Evolutionary conservation across 2,329 filamentous ascomycete genomes (phyloP), one percentile per base, ranked within the genome.

Genomic region (Stemphylium beticola): DNA sequence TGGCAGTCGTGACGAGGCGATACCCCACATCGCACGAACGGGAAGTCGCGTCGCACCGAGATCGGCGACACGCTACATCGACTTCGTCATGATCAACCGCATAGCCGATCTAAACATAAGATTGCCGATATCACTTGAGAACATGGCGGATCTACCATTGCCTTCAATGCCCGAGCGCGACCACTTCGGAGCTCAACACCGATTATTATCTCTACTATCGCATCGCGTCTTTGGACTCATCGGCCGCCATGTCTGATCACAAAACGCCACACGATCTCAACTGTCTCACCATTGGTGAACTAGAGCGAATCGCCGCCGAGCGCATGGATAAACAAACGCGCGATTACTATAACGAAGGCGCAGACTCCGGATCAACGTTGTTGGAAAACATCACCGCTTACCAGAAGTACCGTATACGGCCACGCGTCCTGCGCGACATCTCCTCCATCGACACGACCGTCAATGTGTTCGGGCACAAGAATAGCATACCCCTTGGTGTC

Each of bases 401-500:
- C 44, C 56, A 67, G 22, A 70, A 69, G 31, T 72, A 72, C 53
- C 66, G 68, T 15, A 71, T 72, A 29, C 62, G 67, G 8, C 67
- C 68, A 8, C 67, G 67, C 10, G 72, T 81, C 22, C 67, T 81
- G 1, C 72, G 76, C 32, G 74, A 77, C 36, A 73, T 80, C 20
- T 68, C 66, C 0, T 57, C 55, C 1, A 70, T 79, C 20, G 69
- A 77, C 43, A 78, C 77, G 0, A 60, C 57, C 12, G 72, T 73
- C 0, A 59, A 49, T 29, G 55, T 18, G 12, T 68, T 68, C 20
- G 62, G 57, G 2, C 39, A 53, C 7, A 52, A 53, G 17, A 59
- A 59, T 20, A 71, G 71, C 8, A 61, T 79, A 4, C 78, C 78
- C 0, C 64, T 80, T 1, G 78, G 75, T 39, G 73, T 79, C 29